Evolutionary conservation across 345 rosid genomes (phyloP).

Genomic region (Odontarrhena argentea): DNA sequence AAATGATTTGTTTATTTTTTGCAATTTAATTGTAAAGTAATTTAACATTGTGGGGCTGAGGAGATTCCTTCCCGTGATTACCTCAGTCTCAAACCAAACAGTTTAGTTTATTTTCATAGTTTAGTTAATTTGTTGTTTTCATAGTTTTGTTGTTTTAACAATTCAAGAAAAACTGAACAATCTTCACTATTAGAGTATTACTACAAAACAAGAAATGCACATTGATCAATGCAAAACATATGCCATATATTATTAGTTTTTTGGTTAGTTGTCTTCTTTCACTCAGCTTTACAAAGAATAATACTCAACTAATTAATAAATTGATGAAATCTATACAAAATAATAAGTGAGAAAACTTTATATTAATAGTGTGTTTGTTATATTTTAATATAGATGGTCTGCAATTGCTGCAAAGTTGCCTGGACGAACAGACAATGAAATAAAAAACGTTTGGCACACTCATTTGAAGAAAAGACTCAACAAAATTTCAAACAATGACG

Average conservation of each 20-base stretch:
- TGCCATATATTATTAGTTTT: conserved; percentile 27
- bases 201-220: conserved; percentile 27
- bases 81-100: conserved; percentile 4
- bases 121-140: not conserved
- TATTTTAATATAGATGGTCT: conserved; percentile 63
- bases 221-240: conserved; percentile 36
- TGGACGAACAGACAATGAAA: conserved; percentile 86
- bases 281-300: conserved; percentile 11
- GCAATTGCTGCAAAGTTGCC: conserved; percentile 79
- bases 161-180: not conserved
- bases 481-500: conserved; percentile 40
- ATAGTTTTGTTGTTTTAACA: not conserved
- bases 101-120: no score
- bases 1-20: not conserved
- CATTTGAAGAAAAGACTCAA: conserved; percentile 67
- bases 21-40: conserved; percentile 23
- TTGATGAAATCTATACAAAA: conserved; percentile 28
- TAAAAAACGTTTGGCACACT: conserved; percentile 86
- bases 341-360: not conserved
- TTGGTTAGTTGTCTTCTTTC: conserved; percentile 28
- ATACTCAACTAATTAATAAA: conserved; percentile 24
- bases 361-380: conserved; percentile 28
- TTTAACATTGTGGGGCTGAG: not conserved
- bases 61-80: conserved; percentile 40
- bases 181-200: not conserved